phyloP scores from a whole-genome alignment of 768 basidiomycete species.

The Pholiota molesta region DNA sequence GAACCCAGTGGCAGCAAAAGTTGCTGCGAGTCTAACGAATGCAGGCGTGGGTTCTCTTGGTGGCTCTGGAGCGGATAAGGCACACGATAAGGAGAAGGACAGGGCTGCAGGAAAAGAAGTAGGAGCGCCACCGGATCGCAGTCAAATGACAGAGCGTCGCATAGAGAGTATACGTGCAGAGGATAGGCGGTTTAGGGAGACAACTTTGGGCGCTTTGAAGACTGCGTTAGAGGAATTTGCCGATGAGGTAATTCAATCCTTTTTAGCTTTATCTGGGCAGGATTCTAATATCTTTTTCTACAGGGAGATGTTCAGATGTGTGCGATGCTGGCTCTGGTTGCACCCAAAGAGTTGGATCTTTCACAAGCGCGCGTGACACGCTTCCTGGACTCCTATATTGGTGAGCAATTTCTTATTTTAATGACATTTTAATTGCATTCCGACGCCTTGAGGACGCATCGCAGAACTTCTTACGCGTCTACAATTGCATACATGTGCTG shows the following conservation, averaged over 20 bases:
- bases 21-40: neutral
- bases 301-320: slow-evolving; percentile 86
- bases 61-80: neutral
- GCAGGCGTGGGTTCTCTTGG: neutral
- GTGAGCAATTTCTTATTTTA: slow-evolving; percentile 41
- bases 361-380: slow-evolving; percentile 42
- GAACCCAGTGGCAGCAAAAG: neutral
- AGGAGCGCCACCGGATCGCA: neutral
- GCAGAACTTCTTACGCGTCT: slow-evolving; percentile 67
- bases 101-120: slow-evolving; percentile 14
- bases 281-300: slow-evolving; percentile 7
- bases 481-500: slow-evolving; percentile 65
- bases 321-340: slow-evolving; percentile 68
- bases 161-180: slow-evolving; percentile 48
- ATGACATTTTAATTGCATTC: neutral
- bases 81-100: neutral
- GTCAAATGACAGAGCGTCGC: slow-evolving; percentile 35
- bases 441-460: neutral
- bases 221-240: slow-evolving; percentile 63
- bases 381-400: slow-evolving; percentile 75
- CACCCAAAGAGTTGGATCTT: slow-evolving; percentile 59
- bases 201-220: slow-evolving; percentile 59
- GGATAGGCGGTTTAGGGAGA: slow-evolving; percentile 52
- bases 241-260: slow-evolving; percentile 49
- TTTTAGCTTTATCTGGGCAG: neutral